Evolutionary conservation across 2,329 filamentous ascomycete species (phyloP).

Genomic region (Furcasterigmium furcatum): DNA sequence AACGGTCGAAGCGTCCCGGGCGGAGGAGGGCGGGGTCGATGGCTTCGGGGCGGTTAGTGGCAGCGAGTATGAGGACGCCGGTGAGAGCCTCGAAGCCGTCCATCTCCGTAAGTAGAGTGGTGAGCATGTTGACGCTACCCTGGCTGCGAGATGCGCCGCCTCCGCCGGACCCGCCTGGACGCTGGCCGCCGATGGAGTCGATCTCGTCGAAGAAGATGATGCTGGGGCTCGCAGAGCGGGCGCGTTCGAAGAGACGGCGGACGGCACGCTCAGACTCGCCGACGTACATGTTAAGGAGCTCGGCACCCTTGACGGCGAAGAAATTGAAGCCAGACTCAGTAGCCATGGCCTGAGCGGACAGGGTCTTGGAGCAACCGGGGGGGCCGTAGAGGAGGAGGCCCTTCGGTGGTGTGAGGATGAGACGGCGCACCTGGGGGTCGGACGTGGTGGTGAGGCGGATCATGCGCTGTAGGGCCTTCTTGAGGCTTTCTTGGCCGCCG

Average conservation of each 20-base stretch:
- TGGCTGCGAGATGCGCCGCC: slow-evolving; percentile 27
- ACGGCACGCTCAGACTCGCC: slow-evolving; percentile 88
- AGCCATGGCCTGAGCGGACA: slow-evolving; percentile 86
- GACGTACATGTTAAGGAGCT: slow-evolving; percentile 95
- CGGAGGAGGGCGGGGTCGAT: slow-evolving; percentile 84
- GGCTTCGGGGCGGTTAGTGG: slow-evolving; percentile 85
- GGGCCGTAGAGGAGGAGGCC: slow-evolving; percentile 88
- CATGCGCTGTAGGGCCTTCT: slow-evolving; percentile 54
- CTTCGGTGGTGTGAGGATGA: slow-evolving; percentile 61
- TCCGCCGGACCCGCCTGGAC: slow-evolving; percentile 41
- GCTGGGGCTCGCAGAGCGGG: slow-evolving; percentile 75
- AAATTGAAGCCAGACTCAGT: slow-evolving; percentile 92
- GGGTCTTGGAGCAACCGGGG: slow-evolving; percentile 91
- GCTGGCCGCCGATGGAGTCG: slow-evolving; percentile 70
- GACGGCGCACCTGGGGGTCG: slow-evolving; percentile 24
- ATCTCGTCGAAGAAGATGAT: slow-evolving; percentile 99
- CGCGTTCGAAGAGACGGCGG: slow-evolving; percentile 81
- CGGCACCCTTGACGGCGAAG: slow-evolving; percentile 88
- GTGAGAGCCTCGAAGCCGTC: slow-evolving; percentile 85
- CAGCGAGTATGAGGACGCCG: slow-evolving; percentile 82
- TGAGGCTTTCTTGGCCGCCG: slow-evolving; percentile 77
- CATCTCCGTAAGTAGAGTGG: slow-evolving; percentile 90
- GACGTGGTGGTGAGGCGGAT: slow-evolving; percentile 34
- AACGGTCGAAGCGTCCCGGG: slow-evolving; percentile 79
- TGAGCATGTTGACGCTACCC: slow-evolving; percentile 75